phyloP scores from a whole-genome alignment of 2,329 filamentous ascomycete species.

The Aspergillus alliaceus region DNA sequence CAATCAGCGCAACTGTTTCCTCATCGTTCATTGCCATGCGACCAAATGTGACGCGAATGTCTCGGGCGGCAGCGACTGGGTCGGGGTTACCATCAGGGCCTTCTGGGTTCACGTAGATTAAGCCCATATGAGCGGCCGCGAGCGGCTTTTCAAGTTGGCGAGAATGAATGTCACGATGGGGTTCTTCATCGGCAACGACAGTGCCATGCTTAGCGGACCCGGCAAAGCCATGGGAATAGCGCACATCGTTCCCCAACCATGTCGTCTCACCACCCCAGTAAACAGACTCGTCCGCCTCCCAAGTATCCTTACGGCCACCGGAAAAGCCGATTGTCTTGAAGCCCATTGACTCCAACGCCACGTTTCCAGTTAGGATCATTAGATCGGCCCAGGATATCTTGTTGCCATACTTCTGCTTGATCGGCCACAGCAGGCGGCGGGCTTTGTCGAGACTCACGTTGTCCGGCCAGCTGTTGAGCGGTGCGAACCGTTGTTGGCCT shows the following conservation, averaged over 20 bases:
- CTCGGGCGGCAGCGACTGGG: constrained; percentile 65
- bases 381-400: constrained; percentile 81
- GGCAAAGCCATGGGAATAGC: constrained; percentile 49
- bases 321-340: constrained; percentile 73
- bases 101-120: constrained; percentile 82
- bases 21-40: constrained; percentile 84
- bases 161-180: constrained; percentile 50
- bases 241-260: constrained; percentile 74
- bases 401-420: constrained; percentile 82
- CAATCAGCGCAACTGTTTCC: constrained; percentile 77
- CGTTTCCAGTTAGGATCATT: constrained; percentile 70
- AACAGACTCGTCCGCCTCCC: constrained; percentile 72
- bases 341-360: constrained; percentile 75
- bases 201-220: constrained; percentile 32
- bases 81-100: constrained; percentile 73
- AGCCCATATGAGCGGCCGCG: constrained; percentile 69
- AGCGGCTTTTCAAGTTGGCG: constrained; percentile 69
- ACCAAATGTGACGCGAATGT: constrained; percentile 72
- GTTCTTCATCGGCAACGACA: constrained; percentile 1
- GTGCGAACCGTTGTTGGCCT: constrained; percentile 77
- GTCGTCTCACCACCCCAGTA: constrained; percentile 76
- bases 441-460: constrained; percentile 79
- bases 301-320: constrained; percentile 70
- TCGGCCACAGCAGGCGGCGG: constrained; percentile 73
- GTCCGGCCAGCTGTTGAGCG: constrained; percentile 80